Evolutionary conservation across 2,329 filamentous ascomycete genomes (phyloP), one percentile per base, ranked within the genome.

Genomic region (Davidsoniella virescens): DNA sequence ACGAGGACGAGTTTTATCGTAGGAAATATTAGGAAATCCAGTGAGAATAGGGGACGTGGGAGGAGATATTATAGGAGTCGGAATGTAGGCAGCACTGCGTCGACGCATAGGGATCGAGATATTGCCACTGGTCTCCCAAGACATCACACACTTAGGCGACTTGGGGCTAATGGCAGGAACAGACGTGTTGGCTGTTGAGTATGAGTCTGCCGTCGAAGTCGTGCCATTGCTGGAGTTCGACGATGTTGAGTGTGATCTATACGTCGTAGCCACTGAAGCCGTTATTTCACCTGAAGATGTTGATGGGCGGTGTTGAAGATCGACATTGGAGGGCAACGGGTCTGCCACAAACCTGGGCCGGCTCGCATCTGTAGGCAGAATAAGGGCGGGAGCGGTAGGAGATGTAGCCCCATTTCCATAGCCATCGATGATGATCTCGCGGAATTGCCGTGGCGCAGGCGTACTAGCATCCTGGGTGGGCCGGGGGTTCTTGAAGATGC

Each of bases 401-500:
- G 36, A 25, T n/a, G 33, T n/a, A 25, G 37, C 16, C 5, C 38
- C 33, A 23, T 44, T 26, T 10, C 18, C 47, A 18, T 50, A 29
- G 18, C 16, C 4, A 17, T 38, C 17, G 16, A 47, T 20, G 3
- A 47, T 36, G 12, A 47, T 38, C 9, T 47, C 29, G 2, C 37
- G 20, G n/a, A 43, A 38, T 6, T 39, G 29, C 10, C 46, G 26
- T 5, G 42, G 17, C 3, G 8, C 12, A 14, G 42, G 10, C 4
- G 36, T 17, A 2, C 36, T 42, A 9, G 33, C 37, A n/a, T 47
- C 46, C 4, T 44, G 43, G 2, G 42, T 33, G 29, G 47, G 38
- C 9, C 47, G 45, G 2, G 51, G 47, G n/a, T 53, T 53, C 33
- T 44, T 50, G 26, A 53, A 53, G n/a, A 53, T 47, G 26, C 51